These are phyloP conservation scores for Escallonia rubra DNA, from an alignment of 129 eudicot species.

Conservation along the genomic window DNA sequence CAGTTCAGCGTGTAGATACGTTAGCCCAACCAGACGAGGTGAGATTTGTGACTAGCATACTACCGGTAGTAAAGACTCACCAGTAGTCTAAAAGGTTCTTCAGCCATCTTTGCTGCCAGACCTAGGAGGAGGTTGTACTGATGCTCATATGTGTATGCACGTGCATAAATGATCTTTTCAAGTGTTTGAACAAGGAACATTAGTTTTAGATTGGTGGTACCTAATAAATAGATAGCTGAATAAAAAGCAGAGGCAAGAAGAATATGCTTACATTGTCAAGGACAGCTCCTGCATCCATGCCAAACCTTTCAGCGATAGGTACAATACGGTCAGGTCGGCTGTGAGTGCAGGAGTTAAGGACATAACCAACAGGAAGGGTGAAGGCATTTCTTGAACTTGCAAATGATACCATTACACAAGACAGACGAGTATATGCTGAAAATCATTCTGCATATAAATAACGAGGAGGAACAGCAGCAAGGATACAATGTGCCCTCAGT, in stretches of 20 bases:
- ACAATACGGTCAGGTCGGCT: slow-evolving; percentile 52
- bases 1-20: not conserved
- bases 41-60: not conserved
- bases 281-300: slow-evolving; percentile 56
- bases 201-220: not conserved
- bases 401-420: too few relatives aligned
- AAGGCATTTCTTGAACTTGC: not conserved
- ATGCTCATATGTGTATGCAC: slow-evolving; percentile 58
- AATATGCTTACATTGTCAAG: slow-evolving; percentile 40
- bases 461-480: not conserved
- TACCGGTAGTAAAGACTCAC: slow-evolving; percentile 15
- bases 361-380: not conserved
- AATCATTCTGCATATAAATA: too few relatives aligned
- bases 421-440: too few relatives aligned
- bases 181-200: not conserved
- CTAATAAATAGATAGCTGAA: not conserved
- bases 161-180: slow-evolving; percentile 44
- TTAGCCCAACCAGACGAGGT: not conserved
- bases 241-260: too few relatives aligned
- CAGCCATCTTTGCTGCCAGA: slow-evolving; percentile 60
- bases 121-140: slow-evolving; percentile 58
- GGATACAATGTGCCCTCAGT: slow-evolving; percentile 67
- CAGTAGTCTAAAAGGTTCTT: slow-evolving; percentile 46
- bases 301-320: slow-evolving; percentile 56
- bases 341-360: slow-evolving; percentile 19